Base-by-base conservation (phyloP, 2,329 filamentous ascomycete species). In the Colletotrichum sp. region DNA sequence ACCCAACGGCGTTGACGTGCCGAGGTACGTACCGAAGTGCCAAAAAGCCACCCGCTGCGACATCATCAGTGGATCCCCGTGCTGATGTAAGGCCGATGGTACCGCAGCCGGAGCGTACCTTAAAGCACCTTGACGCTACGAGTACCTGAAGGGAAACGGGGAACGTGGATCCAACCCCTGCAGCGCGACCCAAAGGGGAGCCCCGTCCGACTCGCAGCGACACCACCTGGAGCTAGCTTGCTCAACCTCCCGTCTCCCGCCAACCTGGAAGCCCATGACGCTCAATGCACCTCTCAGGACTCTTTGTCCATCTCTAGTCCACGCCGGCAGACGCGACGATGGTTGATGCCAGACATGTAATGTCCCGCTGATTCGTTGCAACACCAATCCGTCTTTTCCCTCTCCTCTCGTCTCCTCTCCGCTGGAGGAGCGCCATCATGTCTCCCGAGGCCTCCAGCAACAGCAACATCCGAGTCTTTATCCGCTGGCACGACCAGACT, bases 401-500 rank as follows among this genome's bases (percentile, higher is more conserved):
- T 60, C 26, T 24, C 62, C 48, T 62, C 64, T 10, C 62, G 70
- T 68, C 68, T 66, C 62, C 55, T 66, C 36, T 60, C 62, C 78
- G 79, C 76, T 39, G 36, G 67, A 76, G 71, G 75, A 76, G 75
- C 69, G 75, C 75, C 82, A 86, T 80, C 82, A 91, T 91, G 89
- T 84, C 88, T 79, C 84, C 88, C 79, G 88, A 90, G 81, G 83
- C 81, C 79, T 81, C 84, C 77, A 88, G 87, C 86, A 96, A 98
- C 88, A 88, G 87, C 86, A 96, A 98, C 88, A 95, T 99, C 84
- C 95, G 96, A 85, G 96, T 98, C 85, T 98, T 96, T 84, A 95
- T 99, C 85, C 93, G 94, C 87, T 99, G 96, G 95, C 94, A 95
- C 84, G 95, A 98, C 83, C 93, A 96, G 84, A 96, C 95, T 77